Conservation (phyloP, 177 flowering plant species). For the Vitis hybrid region DNA sequence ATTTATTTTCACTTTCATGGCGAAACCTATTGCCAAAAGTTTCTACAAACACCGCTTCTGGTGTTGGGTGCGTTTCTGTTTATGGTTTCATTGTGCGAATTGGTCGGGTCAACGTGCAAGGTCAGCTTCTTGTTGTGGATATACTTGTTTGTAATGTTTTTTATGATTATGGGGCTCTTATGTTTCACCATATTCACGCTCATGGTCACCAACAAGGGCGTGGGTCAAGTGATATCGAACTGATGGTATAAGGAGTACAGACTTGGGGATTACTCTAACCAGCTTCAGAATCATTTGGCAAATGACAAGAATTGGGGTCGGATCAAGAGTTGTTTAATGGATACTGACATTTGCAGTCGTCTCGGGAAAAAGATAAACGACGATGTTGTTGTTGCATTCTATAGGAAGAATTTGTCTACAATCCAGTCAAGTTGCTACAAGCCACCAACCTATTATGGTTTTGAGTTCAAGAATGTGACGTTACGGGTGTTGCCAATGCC, state of each 20-base stretch:
- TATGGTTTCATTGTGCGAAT: constrained; percentile 29
- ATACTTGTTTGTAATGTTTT: constrained; percentile 26
- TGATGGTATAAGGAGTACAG: constrained; percentile 28
- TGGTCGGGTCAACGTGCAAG: constrained; percentile 27
- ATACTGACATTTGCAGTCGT: constrained; percentile 26
- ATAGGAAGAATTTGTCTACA: constrained; percentile 22
- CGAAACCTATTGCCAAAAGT: constrained; percentile 27
- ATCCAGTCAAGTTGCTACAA: constrained; percentile 77
- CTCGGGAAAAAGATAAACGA: not conserved
- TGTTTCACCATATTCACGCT: constrained; percentile 29
- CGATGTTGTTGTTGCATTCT: constrained; percentile 12
- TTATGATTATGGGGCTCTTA: constrained; percentile 18
- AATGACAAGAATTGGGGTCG: constrained; percentile 32
- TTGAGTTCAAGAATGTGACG: constrained; percentile 41
- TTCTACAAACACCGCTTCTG: constrained; percentile 25
- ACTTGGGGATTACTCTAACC: constrained; percentile 37
- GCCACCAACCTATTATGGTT: constrained; percentile 64
- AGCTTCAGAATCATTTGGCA: constrained; percentile 35
- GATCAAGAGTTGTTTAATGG: constrained; percentile 40
- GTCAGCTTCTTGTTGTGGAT: constrained; percentile 16
- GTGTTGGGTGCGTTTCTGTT: constrained; percentile 22
- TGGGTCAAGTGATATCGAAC: constrained; percentile 28
- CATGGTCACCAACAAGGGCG: constrained; percentile 35
- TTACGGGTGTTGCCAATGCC: constrained; percentile 49
- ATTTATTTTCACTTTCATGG: constrained; percentile 4